Evolutionary conservation across 306 rosid species (phyloP).

Genomic region (Argentina anserina): DNA sequence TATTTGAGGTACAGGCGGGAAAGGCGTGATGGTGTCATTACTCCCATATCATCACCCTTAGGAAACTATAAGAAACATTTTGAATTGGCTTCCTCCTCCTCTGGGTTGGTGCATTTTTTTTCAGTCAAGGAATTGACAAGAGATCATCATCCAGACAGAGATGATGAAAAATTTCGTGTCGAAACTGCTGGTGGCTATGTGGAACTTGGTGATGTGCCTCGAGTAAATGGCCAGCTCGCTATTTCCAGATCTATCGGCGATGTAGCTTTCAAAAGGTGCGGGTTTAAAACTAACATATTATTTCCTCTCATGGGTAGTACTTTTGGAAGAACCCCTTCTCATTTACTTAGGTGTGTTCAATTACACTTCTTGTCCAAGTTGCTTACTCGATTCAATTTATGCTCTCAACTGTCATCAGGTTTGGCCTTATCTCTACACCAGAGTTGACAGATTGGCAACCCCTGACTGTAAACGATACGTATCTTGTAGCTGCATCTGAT

Average conservation of each 20-base stretch:
- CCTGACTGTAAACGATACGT: slow-evolving; percentile 78
- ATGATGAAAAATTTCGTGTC: slow-evolving; percentile 76
- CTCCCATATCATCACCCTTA: slow-evolving; percentile 36
- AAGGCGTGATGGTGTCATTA: slow-evolving; percentile 48
- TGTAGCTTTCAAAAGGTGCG: slow-evolving; percentile 69
- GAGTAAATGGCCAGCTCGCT: slow-evolving; percentile 90
- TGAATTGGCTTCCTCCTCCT: slow-evolving; percentile 42
- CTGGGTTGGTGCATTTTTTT: slow-evolving; percentile 55
- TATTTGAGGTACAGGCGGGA: slow-evolving; percentile 66
- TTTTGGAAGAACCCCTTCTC: neutral
- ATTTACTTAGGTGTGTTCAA: neutral
- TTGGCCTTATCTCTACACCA: slow-evolving; percentile 85
- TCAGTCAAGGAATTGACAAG: slow-evolving; percentile 85
- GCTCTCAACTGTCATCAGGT: slow-evolving; percentile 42
- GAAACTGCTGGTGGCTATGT: slow-evolving; percentile 94
- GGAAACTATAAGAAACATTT: slow-evolving; percentile 48
- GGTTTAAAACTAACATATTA: slow-evolving; percentile 12
- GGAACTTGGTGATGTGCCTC: slow-evolving; percentile 79
- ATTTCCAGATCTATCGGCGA: slow-evolving; percentile 87
- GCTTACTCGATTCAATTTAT: slow-evolving; percentile 18
- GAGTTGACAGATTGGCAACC: slow-evolving; percentile 93
- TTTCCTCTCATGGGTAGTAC: neutral
- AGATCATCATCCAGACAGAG: slow-evolving; percentile 94
- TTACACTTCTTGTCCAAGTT: neutral
- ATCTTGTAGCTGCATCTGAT: slow-evolving; percentile 89